Conservation (phyloP, 1,139 yeast genomes). For the Keqinozyma sinolaborantium region DNA sequence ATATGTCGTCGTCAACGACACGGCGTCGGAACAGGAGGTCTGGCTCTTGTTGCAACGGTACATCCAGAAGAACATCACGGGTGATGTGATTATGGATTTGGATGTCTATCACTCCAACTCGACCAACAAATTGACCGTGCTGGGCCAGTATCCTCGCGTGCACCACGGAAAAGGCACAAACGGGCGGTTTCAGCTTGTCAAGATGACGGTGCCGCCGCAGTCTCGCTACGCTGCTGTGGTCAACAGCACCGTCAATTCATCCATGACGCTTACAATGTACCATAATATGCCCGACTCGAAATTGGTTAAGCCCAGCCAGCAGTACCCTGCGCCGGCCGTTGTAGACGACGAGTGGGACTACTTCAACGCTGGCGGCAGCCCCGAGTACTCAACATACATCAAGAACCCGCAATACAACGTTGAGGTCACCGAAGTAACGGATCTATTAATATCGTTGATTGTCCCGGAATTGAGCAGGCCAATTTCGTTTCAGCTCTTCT, state of each 20-base stretch:
- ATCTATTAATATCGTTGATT: conserved; percentile 22
- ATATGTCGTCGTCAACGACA: conserved; percentile 36
- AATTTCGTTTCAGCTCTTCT: conserved; percentile 43
- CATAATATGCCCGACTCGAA: conserved; percentile 21
- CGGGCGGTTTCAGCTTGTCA: conserved; percentile 22
- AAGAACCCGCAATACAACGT: conserved; percentile 61
- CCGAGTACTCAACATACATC: conserved; percentile 47
- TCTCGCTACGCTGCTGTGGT: conserved; percentile 23
- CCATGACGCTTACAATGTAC: conserved; percentile 36
- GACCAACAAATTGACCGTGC: conserved; percentile 31
- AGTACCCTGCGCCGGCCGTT: conserved; percentile 16
- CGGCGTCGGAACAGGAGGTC: conserved; percentile 24
- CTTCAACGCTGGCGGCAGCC: conserved; percentile 53
- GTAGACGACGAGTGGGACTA: conserved; percentile 48
- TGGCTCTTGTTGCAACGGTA: conserved; percentile 52
- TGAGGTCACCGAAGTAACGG: conserved; percentile 15
- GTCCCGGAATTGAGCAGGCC: conserved; percentile 9
- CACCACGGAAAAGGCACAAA: conserved; percentile 22
- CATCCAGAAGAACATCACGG: conserved; percentile 15
- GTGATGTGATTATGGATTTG: conserved; percentile 21
- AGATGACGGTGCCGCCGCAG: conserved; percentile 20
- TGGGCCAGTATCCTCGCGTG: conserved; percentile 24
- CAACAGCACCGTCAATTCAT: conserved; percentile 19
- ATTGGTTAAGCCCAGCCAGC: conserved; percentile 21
- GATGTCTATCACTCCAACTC: conserved; percentile 25